These are phyloP conservation scores for Pythium dissimile DNA, from an alignment of 352 stramenopile species.

Conservation along the genomic window DNA sequence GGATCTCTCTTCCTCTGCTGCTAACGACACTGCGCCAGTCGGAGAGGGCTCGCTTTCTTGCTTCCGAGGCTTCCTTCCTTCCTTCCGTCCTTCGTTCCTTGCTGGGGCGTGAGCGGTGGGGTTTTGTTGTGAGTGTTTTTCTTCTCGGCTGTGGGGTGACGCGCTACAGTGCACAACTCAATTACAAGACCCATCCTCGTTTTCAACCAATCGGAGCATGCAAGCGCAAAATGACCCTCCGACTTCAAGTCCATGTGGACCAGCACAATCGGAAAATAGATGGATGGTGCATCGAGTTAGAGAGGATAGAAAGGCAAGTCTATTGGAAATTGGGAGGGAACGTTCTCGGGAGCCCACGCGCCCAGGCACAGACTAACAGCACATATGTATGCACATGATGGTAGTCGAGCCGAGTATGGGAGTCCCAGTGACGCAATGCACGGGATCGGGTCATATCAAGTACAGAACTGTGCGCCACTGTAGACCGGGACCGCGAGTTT, in stretches of 20 bases:
- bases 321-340: no score
- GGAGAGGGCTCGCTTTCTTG: no score
- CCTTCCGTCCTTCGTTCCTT: slow-evolving; percentile 3
- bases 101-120: not conserved
- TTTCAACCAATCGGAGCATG: slow-evolving; percentile 5
- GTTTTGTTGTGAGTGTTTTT: slow-evolving; percentile 17
- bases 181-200: not conserved
- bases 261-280: not conserved
- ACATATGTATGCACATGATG: no score
- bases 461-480: no score
- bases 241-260: slow-evolving; percentile 26
- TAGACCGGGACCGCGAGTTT: slow-evolving; percentile 10
- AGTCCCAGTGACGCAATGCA: no score
- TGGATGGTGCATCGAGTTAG: not conserved
- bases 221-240: not conserved
- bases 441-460: no score
- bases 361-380: no score
- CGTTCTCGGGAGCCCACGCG: no score
- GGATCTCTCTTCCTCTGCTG: not conserved
- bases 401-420: no score
- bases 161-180: not conserved
- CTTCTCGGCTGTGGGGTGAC: not conserved
- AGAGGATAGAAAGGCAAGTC: not conserved
- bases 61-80: slow-evolving; percentile 7
- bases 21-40: not conserved